Evolutionary conservation across 225 moss, liverwort and hornwort genomes (phyloP).

Genomic region (Straminergon stramineum): DNA sequence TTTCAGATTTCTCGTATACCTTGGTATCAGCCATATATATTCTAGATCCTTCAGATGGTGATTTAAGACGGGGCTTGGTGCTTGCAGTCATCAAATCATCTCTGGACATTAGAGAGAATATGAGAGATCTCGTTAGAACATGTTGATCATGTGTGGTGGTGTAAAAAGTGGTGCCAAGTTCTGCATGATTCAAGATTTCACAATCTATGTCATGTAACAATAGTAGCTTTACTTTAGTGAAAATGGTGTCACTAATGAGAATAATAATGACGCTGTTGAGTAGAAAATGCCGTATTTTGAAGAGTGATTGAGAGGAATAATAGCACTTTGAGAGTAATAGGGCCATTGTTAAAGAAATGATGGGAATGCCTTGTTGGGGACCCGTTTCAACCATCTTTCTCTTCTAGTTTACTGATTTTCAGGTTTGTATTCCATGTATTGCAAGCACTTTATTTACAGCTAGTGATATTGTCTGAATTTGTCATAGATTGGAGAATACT

Average conservation of each 20-base stretch:
- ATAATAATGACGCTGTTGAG: not conserved
- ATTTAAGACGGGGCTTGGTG: not conserved
- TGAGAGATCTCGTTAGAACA: not conserved
- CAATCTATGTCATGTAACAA: not conserved
- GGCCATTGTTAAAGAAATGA: not conserved
- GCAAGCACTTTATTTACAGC: not conserved
- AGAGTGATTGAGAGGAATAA: not conserved
- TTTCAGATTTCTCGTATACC: not conserved
- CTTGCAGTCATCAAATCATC: not conserved
- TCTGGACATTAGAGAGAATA: not conserved
- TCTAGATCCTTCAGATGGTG: not conserved
- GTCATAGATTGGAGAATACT: slow-evolving; percentile 67
- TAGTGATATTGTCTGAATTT: not conserved
- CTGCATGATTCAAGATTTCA: not conserved
- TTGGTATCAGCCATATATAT: not conserved
- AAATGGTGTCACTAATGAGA: not conserved
- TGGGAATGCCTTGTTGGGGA: not conserved
- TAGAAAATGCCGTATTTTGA: not conserved
- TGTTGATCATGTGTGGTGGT: not conserved
- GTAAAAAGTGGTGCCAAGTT: not conserved
- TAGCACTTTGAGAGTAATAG: not conserved
- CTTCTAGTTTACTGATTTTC: not conserved
- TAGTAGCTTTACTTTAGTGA: not conserved
- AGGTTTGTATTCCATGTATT: not conserved
- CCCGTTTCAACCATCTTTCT: not conserved